Evolutionary conservation across 2,329 filamentous ascomycete genomes (phyloP).

Genomic region (Penicillium sp.): DNA sequence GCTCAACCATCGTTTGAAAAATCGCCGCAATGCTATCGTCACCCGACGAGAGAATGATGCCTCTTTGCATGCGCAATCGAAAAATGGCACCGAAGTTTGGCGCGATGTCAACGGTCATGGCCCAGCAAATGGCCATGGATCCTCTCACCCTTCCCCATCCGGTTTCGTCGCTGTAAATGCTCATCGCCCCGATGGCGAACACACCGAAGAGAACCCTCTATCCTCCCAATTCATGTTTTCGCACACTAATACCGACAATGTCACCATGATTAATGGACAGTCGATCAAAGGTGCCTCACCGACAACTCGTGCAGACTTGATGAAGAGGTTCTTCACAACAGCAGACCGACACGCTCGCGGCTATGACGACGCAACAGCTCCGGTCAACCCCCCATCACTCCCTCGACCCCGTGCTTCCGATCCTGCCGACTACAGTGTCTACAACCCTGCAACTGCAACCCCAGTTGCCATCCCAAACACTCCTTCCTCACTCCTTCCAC

Average conservation of each 20-base stretch:
- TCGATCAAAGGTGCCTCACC: conserved; percentile 55
- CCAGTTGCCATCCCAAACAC: conserved; percentile 57
- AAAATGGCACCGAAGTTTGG: conserved; percentile 39
- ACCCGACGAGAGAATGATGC: conserved; percentile 56
- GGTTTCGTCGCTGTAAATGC: conserved; percentile 62
- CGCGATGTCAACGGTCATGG: conserved; percentile 36
- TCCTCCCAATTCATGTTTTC: conserved; percentile 43
- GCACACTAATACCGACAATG: conserved; percentile 45
- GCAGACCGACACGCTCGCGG: conserved; percentile 53
- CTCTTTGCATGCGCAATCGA: conserved; percentile 32
- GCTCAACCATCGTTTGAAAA: conserved; percentile 76
- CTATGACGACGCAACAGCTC: conserved; percentile 31
- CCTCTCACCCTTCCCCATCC: conserved; percentile 46
- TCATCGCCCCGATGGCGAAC: conserved; percentile 41
- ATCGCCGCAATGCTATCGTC: conserved; percentile 70
- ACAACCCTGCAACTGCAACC: conserved; percentile 42
- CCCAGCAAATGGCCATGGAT: conserved; percentile 25
- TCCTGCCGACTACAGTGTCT: conserved; percentile 40
- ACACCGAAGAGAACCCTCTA: conserved; percentile 31
- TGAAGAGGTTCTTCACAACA: conserved; percentile 63
- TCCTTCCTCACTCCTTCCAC: conserved; percentile 53
- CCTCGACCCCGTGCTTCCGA: conserved; percentile 37
- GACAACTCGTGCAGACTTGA: conserved; percentile 57
- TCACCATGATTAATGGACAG: conserved; percentile 50
- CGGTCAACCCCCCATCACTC: conserved; percentile 30